A percentile compares a stretch with the other conserved stretches of the same genome.
phyloP scores from a whole-genome alignment of 2,329 filamentous ascomycete genomes.

The Mycosphaerella sp. region DNA sequence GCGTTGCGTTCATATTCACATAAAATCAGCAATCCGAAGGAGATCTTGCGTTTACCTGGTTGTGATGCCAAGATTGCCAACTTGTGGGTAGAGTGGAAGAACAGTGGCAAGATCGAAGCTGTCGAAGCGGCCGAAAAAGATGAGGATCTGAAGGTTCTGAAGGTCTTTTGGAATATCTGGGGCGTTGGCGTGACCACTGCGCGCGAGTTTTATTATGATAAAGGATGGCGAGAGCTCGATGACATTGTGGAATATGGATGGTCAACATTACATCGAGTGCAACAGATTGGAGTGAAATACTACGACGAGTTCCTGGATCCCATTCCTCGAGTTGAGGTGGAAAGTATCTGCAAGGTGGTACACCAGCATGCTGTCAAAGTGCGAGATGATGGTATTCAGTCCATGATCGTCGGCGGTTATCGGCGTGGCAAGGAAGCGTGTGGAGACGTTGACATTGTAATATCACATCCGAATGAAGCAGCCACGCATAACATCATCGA shows the following conservation, averaged over 20 bases:
- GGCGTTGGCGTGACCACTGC: constrained; percentile 83
- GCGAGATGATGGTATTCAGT: constrained; percentile 49
- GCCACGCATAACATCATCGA: constrained; percentile 65
- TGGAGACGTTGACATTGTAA: constrained; percentile 79
- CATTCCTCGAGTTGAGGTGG: constrained; percentile 68
- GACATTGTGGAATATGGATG: constrained; percentile 82
- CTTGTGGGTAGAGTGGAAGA: constrained; percentile 70
- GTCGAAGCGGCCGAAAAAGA: constrained; percentile 60
- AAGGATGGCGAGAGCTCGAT: constrained; percentile 75
- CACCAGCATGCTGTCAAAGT: constrained; percentile 61
- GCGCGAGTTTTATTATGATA: constrained; percentile 68
- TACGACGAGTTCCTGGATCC: constrained; percentile 74
- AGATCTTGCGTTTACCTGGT: constrained; percentile 58
- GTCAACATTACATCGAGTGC: constrained; percentile 65
- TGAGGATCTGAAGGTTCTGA: constrained; percentile 57
- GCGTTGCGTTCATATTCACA: constrained; percentile 74
- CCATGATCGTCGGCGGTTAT: constrained; percentile 71
- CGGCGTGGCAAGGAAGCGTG: constrained; percentile 66
- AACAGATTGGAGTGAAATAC: constrained; percentile 91
- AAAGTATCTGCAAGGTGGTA: constrained; percentile 59
- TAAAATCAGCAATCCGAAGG: constrained; percentile 41
- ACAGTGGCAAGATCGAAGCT: constrained; percentile 53
- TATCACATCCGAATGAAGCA: constrained; percentile 68
- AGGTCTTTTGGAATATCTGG: constrained; percentile 78
- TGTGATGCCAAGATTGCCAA: constrained; percentile 74